Conservation (phyloP, 768 basidiomycete genomes). For the Collybia mongolica region DNA sequence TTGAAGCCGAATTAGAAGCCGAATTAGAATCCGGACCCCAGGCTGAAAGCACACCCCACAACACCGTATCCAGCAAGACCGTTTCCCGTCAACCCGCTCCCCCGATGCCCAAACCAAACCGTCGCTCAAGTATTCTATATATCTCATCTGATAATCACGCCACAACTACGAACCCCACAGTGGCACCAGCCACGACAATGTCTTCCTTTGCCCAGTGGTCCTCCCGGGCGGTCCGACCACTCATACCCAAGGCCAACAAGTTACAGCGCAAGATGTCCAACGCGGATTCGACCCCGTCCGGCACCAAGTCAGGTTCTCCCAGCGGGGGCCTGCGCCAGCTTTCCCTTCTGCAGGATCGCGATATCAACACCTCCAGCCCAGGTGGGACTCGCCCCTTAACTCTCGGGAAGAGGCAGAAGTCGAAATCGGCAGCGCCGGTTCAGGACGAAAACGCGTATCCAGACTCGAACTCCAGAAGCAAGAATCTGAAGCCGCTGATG, state of each 20-base stretch:
- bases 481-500: slow-evolving; percentile 56
- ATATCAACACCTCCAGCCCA: slow-evolving; percentile 30
- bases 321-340: slow-evolving; percentile 57
- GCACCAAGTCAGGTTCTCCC: slow-evolving; percentile 36
- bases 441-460: slow-evolving; percentile 42
- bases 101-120: slow-evolving; percentile 32
- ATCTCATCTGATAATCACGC: slow-evolving; percentile 55
- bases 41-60: slow-evolving; percentile 66
- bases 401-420: slow-evolving; percentile 55
- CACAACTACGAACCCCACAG: slow-evolving; percentile 19
- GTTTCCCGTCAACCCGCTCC: slow-evolving; percentile 29
- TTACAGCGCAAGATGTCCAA: slow-evolving; percentile 41
- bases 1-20: slow-evolving; percentile 43
- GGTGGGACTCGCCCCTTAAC: slow-evolving; percentile 51
- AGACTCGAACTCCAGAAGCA: slow-evolving; percentile 30
- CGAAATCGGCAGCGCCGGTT: slow-evolving; percentile 23
- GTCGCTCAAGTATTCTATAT: slow-evolving; percentile 64
- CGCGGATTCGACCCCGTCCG: slow-evolving; percentile 20
- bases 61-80: slow-evolving; percentile 36
- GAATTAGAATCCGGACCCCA: slow-evolving; percentile 44
- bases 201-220: slow-evolving; percentile 46
- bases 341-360: slow-evolving; percentile 61
- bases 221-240: slow-evolving; percentile 48
- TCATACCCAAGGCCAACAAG: slow-evolving; percentile 52
- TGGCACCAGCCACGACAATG: slow-evolving; percentile 30